Evolutionary conservation across 2,329 filamentous ascomycete species (phyloP), one percentile per base, ranked within the genome.

Genomic region (Fusarium fracticaudum): DNA sequence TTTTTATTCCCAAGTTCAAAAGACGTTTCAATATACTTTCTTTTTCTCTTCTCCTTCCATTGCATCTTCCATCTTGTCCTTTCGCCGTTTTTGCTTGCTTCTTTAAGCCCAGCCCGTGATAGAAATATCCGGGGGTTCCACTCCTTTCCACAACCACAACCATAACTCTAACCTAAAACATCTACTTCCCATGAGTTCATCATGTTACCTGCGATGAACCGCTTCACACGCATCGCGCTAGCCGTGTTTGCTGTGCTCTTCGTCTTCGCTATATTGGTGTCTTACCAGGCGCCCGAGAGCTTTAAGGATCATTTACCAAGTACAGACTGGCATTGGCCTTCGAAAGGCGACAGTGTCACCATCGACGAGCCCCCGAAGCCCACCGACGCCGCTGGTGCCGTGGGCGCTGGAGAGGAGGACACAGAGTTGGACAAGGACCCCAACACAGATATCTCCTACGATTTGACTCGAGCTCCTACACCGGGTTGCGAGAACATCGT

Each of bases 401-500:
- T 66, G 17, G 70, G 70, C 35, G 71, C 70, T 20, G 71, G 71
- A 8, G 72, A 74, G 40, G 72, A 74, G 64, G 72, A 74, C 20
- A 59, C 60, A 24, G 69, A 73, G 26, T 57, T 48, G 29, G 40
- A 60, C 7, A 74, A 68, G 51, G 72, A 74, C 18, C 60, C 68
- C 22, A 69, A 69, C 40, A 69, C 47, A 29, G 76, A 77, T 37
- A 71, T 78, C 37, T 78, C 76, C 24, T 78, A 77, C 61, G 76
- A 78, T 59, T 64, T 78, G 47, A 74, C 63, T 38, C 63, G 66
- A 33, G 50, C 75, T 11, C 67, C 71, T 15, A 68, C 68, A 33
- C 43, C 63, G 12, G 76, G 76, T 17, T 78, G 76, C 50, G 76
- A 78, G 69, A 70, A 60, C 60, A 55, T 78, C 43, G 76, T 78